These are phyloP conservation scores for Paramecium octaurelia DNA, from an alignment of 73 alveolate species.

Conservation along the genomic window DNA sequence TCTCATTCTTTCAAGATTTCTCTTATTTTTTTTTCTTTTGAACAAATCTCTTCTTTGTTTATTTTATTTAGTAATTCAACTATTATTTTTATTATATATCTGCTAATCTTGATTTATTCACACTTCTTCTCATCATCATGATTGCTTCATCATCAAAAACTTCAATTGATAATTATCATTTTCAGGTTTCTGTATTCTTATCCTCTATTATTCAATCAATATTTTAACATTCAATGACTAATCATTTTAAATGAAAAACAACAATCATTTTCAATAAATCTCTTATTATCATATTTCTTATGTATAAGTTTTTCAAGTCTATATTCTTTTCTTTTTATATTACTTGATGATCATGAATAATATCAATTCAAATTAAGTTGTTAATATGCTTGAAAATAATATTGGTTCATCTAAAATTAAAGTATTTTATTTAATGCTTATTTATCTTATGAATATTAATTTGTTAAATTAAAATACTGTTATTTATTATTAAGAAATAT, in stretches of 20 bases:
- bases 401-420: not conserved
- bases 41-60: slow-evolving; percentile 57
- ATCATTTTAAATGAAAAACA: too few species aligned
- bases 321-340: too few species aligned
- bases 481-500: too few species aligned
- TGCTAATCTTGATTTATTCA: not conserved
- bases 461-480: not conserved
- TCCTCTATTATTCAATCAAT: too few species aligned
- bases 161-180: not conserved
- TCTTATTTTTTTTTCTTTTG: slow-evolving; percentile 62
- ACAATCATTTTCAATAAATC: too few species aligned
- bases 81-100: slow-evolving; percentile 1
- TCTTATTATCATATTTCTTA: too few species aligned
- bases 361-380: not conserved
- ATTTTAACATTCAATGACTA: too few species aligned
- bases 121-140: not conserved
- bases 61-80: too few species aligned
- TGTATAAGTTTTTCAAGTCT: too few species aligned
- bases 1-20: slow-evolving; percentile 66
- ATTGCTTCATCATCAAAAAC: slow-evolving; percentile 1
- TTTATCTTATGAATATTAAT: not conserved
- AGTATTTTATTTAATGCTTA: not conserved
- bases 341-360: too few species aligned
- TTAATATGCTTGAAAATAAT: not conserved
- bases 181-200: not conserved